phyloP scores from a whole-genome alignment of 768 basidiomycete species.

The Naematelia encephala region DNA sequence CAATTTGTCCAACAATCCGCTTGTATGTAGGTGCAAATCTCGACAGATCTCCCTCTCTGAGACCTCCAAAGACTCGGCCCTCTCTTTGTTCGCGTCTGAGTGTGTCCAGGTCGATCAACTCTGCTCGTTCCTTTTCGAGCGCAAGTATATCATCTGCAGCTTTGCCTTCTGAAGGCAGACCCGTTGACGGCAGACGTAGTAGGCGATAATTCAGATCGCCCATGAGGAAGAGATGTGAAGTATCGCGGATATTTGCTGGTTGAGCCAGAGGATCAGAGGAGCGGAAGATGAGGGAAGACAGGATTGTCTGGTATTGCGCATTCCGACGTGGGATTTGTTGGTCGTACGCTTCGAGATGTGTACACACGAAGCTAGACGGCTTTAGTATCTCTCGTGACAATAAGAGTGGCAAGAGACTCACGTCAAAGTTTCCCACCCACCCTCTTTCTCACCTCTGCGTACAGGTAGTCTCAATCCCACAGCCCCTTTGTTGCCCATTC shows the following conservation, averaged over 20 bases:
- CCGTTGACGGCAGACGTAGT: slow-evolving; percentile 24
- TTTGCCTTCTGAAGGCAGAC: slow-evolving; percentile 13
- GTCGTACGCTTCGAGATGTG: slow-evolving; percentile 83
- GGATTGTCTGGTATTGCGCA: slow-evolving; percentile 76
- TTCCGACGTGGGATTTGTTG: slow-evolving; percentile 64
- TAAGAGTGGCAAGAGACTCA: slow-evolving; percentile 52
- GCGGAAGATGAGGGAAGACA: slow-evolving; percentile 72
- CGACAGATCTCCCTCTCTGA: slow-evolving; percentile 84
- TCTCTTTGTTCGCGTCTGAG: slow-evolving; percentile 58
- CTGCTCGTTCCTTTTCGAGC: slow-evolving; percentile 37
- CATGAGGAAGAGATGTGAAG: slow-evolving; percentile 86
- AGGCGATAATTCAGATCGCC: slow-evolving; percentile 93
- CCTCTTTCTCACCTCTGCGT: slow-evolving; percentile 55
- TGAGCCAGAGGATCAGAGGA: slow-evolving; percentile 59
- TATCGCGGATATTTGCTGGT: slow-evolving; percentile 61
- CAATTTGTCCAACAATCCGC: slow-evolving; percentile 73
- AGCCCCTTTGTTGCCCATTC: slow-evolving; percentile 94
- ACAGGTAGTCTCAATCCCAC: slow-evolving; percentile 82
- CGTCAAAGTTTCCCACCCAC: slow-evolving; percentile 75
- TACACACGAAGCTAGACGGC: slow-evolving; percentile 77
- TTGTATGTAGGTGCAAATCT: slow-evolving; percentile 90
- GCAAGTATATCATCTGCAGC: slow-evolving; percentile 18
- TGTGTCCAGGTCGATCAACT: slow-evolving; percentile 43
- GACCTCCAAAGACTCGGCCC: slow-evolving; percentile 65
- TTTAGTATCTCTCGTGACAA: slow-evolving; percentile 3